Evolutionary conservation across 2,329 filamentous ascomycete species (phyloP), one percentile per base, ranked within the genome.

Genomic region (Aspergillus flavus): DNA sequence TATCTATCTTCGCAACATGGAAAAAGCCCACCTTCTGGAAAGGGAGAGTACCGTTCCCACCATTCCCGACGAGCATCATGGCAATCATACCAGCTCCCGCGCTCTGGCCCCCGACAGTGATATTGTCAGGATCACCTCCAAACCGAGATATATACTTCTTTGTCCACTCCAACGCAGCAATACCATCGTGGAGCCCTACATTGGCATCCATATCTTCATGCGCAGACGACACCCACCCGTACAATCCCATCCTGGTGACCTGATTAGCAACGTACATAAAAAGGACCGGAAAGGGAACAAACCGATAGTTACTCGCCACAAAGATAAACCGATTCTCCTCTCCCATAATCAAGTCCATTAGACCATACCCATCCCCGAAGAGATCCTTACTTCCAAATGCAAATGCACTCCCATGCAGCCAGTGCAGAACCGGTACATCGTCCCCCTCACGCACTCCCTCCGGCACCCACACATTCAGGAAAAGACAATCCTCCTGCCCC

Each of bases 121-220:
- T 34, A 50, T 50, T 56, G 6, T 34, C 26, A 2, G 59, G 59
- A 28, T 61, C 52, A 14, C 56, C 55, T 7, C 61, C 61, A 23
- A 62, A 62, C 19, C 32, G 26, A 10, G 34, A 26, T 21, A 62
- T 55, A 41, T 62, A 58, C 28, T 32, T 26, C 48, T 59, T 50
- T 6, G 50, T 54, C 61, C 61, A 62, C 16, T 58, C 21, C n/a
- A 62, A 30, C 3, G 61, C 61, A 6, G 56, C 48, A 30, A 57
- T 45, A 12, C 41, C 23, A 32, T 62, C 61, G 14, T 53, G 48
- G 2, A 62, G 30, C 11, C 61, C 61, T 3, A 55, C 45, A 39
- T 62, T 62, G 19, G 52, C 52, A 54, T 58, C 56, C 56, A 58
- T 58, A 23, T 45, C 23, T 41, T 46, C 41, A 34, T 39, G 14